phyloP scores from a whole-genome alignment of 352 stramenopile species.

The Phytophthora pinifolia region DNA sequence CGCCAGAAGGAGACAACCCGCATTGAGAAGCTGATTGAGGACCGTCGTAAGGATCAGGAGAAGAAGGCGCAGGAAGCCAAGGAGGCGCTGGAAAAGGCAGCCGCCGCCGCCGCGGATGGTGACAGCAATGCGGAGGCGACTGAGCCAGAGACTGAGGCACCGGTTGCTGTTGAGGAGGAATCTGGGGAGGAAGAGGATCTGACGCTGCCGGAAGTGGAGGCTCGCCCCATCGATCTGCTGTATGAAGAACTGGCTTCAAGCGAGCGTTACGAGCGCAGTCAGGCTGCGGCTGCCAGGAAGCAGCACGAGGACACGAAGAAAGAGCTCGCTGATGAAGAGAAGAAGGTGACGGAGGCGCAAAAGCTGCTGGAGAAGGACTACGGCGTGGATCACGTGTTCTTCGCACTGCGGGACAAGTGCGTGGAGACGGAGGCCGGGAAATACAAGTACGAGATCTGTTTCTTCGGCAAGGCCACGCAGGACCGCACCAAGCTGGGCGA shows the following conservation, averaged over 20 bases:
- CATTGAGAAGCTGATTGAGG: conserved; percentile 55
- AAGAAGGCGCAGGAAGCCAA: conserved; percentile 31
- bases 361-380: conserved; percentile 55
- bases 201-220: conserved; percentile 47
- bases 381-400: conserved; percentile 61
- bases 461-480: conserved; percentile 84
- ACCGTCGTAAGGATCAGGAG: conserved; percentile 35
- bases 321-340: conserved; percentile 39
- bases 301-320: conserved; percentile 41
- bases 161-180: conserved; percentile 16
- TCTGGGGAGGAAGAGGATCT: conserved; percentile 41
- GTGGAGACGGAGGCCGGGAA: conserved; percentile 62
- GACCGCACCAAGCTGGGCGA: conserved; percentile 73
- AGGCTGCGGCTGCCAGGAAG: conserved; percentile 49
- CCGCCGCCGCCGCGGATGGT: conserved; percentile 9
- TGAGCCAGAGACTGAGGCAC: conserved; percentile 15
- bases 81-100: conserved; percentile 32
- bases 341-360: conserved; percentile 36
- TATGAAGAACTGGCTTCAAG: conserved; percentile 50
- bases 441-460: conserved; percentile 89
- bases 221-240: conserved; percentile 60
- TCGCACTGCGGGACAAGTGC: conserved; percentile 70
- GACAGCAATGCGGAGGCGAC: neutral
- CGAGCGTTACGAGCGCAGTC: conserved; percentile 42
- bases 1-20: conserved; percentile 51